Evolutionary conservation across 257 asterid genomes (phyloP), one percentile per base, ranked within the genome.

Genomic region (Solanum stenotomum): DNA sequence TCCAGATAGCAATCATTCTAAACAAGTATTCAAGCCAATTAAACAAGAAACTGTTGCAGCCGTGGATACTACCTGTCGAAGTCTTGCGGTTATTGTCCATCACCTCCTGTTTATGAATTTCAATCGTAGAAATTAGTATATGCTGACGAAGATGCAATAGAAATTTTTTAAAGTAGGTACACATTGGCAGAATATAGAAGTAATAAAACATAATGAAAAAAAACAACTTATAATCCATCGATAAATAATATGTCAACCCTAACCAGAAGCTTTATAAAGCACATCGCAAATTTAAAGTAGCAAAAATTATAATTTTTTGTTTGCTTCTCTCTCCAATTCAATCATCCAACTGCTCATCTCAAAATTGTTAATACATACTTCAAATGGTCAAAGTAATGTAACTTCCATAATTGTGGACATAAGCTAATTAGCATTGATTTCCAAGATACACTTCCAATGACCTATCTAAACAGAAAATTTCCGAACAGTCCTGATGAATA

Each of bases 1-100:
- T 27, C 85, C 67, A 44, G 40, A 46, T 79, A 31, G 42, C 70
- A 82, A 49, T 49, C 70, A 31, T 77, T 77, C 61, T 23, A 52
- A 86, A 34, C 33, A 38, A 40, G 65, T 33, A 3, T 49, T 49
- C 44, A 44, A 77, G 46, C 6, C 27, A 44, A 86, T 12, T 72
- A 76, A 86, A 31, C 38, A 85, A 38, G 38, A 34, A 35, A 85
- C 42, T 67, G 42, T 33, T 40, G 46, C 22, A 52, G 33, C 34
- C 29, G 15, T 33, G 83, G 88, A 49, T 65, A 40, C 31, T 90
- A 92, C 92, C 92, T 91, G 94, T 91, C 4, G 70, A 82, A 90
- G 90, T 89, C 93, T 91, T 94, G 89, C 95, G 98, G 76, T 93
- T 95, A 87, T 91, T 95, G 88, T 94, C 94, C 98, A 96, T 95